Evolutionary conservation across 2,329 filamentous ascomycete species (phyloP), one percentile per base, ranked within the genome.

Genomic region (Fusarium torulosum): DNA sequence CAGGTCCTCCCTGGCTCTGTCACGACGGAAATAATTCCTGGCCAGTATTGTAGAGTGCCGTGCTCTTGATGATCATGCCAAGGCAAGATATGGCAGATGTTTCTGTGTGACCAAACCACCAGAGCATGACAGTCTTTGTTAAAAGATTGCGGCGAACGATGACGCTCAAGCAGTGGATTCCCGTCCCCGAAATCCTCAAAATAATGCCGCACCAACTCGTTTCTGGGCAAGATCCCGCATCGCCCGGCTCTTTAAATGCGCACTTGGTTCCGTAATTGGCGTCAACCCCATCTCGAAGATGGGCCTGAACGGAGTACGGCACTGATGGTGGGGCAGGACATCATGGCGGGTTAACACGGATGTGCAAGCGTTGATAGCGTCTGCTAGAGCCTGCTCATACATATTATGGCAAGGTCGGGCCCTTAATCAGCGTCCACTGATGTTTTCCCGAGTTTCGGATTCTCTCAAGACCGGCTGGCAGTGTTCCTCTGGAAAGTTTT

Each of bases 151-250:
- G 17, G 49, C 45, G 37, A 50, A 31, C n/a, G 29, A 58, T 69
- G 61, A 69, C 62, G 56, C 52, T 44, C 38, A 49, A 43, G 43
- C 31, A 38, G 59, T 33, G 45, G 21, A n/a, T 27, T 45, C 31
- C 38, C 33, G 49, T 35, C 35, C 42, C 42, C 35, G 31, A 41
- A 35, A 49, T 31, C 19, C 46, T 40, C 52, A 44, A 62, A 21
- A 41, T 71, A 73, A 71, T 73, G 54, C 67, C 69, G 67, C 71
- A 73, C 54, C 37, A 21, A 42, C 46, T 62, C 45, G 29, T 47
- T 23, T 53, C 44, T 59, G 43, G 57, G 57, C 51, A 42, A 31
- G 44, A 37, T 63, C 29, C 61, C 42, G 21, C 66, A 41, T 53
- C 49, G 4, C 25, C 47, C 37, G 47, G 51, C 47, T 52, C 19